phyloP scores from a whole-genome alignment of 2,329 filamentous ascomycete species.

The Sclerotinia sclerotiorum region DNA sequence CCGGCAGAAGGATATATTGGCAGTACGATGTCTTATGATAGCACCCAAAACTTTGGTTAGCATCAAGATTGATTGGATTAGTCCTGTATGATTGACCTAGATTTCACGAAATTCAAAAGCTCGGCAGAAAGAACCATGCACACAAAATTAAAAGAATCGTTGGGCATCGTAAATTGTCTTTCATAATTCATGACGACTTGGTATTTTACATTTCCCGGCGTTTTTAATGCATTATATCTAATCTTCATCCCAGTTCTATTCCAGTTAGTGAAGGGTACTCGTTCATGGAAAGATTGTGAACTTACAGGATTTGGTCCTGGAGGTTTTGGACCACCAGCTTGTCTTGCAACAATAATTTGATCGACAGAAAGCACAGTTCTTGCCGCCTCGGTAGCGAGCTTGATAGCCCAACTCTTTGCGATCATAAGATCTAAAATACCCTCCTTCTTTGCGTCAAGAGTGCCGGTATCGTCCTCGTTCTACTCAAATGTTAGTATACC shows the following conservation, averaged over 20 bases:
- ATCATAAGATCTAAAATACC: slow-evolving; percentile 91
- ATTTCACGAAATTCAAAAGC: neutral
- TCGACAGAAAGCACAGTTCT: slow-evolving; percentile 94
- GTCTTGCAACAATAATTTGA: slow-evolving; percentile 97
- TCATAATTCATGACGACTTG: slow-evolving; percentile 27
- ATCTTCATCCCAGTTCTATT: slow-evolving; percentile 43
- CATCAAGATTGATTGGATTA: neutral
- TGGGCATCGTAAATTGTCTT: slow-evolving; percentile 20
- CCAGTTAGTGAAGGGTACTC: slow-evolving; percentile 25
- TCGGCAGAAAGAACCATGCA: neutral
- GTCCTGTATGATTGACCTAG: neutral
- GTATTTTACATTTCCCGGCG: slow-evolving; percentile 38
- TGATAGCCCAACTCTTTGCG: slow-evolving; percentile 95
- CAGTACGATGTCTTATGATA: neutral
- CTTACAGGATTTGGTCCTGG: slow-evolving; percentile 78
- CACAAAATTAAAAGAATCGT: neutral
- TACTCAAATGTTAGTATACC: slow-evolving; percentile 38
- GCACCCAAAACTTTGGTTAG: neutral
- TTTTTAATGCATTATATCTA: slow-evolving; percentile 37
- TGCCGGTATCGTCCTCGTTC: slow-evolving; percentile 78
- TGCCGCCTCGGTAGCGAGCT: slow-evolving; percentile 90
- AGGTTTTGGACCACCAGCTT: slow-evolving; percentile 95
- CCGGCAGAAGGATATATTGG: neutral
- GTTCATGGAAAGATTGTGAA: slow-evolving; percentile 22
- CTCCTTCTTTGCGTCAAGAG: slow-evolving; percentile 79